phyloP scores from a whole-genome alignment of 495 filamentous ascomycete genomes.

The Aspergillus conjunctus region DNA sequence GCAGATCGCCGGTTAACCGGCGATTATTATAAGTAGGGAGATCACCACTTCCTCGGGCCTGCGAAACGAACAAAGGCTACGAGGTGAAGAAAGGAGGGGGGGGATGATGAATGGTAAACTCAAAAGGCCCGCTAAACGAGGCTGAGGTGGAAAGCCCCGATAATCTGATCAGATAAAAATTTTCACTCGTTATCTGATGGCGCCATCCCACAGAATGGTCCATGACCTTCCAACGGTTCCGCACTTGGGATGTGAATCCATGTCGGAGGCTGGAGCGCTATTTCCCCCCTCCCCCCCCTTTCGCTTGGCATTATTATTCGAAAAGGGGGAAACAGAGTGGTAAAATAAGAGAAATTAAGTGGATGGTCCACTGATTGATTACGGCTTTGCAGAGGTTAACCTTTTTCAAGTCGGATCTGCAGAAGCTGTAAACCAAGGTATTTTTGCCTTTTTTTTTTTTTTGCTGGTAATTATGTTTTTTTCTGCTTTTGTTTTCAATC shows the following conservation, averaged over 20 bases:
- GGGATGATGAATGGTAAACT: no score
- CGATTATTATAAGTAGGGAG: no score
- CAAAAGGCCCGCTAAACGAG: constrained; percentile 3
- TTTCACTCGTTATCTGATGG: constrained; percentile 33
- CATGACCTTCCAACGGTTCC: not conserved
- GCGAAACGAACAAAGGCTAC: not conserved
- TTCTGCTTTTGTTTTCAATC: not conserved
- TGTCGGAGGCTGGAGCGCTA: constrained; percentile 7
- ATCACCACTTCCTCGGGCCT: no score
- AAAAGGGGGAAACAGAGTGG: no score
- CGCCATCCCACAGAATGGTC: constrained; percentile 25
- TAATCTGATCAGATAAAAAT: constrained; percentile 37
- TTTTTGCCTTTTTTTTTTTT: not conserved
- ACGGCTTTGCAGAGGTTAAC: not conserved
- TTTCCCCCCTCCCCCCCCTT: no score
- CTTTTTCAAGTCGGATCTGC: constrained; percentile 7
- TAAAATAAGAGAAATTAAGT: not conserved
- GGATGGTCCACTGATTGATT: constrained; percentile 18
- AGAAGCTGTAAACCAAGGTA: not conserved
- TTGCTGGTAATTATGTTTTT: no score
- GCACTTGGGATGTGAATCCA: constrained; percentile 4
- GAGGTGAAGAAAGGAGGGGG: not conserved
- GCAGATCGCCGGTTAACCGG: no score
- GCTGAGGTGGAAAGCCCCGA: constrained; percentile 12
- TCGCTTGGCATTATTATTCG: no score